Evolutionary conservation across 257 asterid genomes (phyloP).

Genomic region (Anisodus tanguticus): DNA sequence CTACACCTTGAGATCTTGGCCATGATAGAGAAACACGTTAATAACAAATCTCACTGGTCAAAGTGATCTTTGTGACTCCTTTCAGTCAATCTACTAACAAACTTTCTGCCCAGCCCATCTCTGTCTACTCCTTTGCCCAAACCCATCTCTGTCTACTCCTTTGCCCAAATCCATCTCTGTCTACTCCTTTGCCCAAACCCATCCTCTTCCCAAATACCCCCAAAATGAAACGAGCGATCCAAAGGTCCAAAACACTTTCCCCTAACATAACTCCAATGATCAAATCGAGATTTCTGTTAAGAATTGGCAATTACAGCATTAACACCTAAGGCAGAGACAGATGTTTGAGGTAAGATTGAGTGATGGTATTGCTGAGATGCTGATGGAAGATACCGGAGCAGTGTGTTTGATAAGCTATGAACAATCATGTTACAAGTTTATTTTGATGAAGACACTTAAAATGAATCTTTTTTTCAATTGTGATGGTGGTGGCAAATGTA

Average conservation of each 20-base stretch:
- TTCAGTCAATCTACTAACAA: background rate
- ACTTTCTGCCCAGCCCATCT: background rate
- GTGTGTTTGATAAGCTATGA: background rate
- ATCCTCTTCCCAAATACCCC: background rate
- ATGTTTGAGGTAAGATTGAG: background rate
- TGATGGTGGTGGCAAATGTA: background rate
- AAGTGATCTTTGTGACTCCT: too few species aligned
- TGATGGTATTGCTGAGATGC: background rate
- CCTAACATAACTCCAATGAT: background rate
- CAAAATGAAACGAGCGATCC: background rate
- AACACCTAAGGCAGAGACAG: background rate
- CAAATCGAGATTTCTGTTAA: background rate
- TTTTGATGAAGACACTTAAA: background rate
- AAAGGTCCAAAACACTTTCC: background rate
- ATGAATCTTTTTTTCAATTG: background rate
- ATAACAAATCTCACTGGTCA: background rate
- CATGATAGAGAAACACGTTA: background rate
- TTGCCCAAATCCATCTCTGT: background rate
- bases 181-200: background rate
- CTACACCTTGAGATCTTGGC: background rate
- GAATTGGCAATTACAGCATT: background rate
- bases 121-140: background rate
- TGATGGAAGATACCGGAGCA: background rate
- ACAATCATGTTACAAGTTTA: background rate
- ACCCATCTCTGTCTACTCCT: background rate